Conservation (phyloP, 139 green algal genomes). For the Zygnema circumcarinatum region DNA sequence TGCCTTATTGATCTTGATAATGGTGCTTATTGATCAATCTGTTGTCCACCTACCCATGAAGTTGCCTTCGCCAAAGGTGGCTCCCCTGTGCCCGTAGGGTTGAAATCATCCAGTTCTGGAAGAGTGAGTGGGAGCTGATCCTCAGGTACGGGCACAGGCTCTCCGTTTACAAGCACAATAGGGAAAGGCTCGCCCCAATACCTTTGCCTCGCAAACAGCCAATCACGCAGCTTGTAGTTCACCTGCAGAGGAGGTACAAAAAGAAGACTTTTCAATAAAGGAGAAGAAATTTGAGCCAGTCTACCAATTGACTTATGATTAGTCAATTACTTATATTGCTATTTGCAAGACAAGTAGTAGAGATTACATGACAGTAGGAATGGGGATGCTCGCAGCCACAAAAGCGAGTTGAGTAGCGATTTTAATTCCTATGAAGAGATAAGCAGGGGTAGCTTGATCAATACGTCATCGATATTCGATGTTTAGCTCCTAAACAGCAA, state of each 20-base stretch:
- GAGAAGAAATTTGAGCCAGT: constrained; percentile 24
- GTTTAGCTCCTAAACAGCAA: too few species aligned
- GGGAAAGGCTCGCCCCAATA: constrained; percentile 99
- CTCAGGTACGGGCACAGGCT: constrained; percentile 77
- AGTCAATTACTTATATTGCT: too few species aligned
- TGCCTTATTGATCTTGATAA: too few species aligned
- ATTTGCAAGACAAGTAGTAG: too few species aligned
- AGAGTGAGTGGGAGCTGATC: constrained; percentile 85
- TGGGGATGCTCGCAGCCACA: too few species aligned
- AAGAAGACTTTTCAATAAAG: background rate
- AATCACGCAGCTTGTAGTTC: constrained; percentile 99
- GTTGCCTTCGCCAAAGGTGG: constrained; percentile 81
- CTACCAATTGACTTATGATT: too few species aligned
- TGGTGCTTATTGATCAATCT: too few species aligned
- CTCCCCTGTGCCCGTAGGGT: constrained; percentile 84
- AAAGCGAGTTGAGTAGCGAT: too few species aligned
- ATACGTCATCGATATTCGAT: too few species aligned
- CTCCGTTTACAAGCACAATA: constrained; percentile 79
- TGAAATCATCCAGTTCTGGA: constrained; percentile 85
- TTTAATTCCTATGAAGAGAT: too few species aligned
- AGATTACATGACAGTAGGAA: too few species aligned
- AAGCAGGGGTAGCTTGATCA: too few species aligned
- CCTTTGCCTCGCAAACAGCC: constrained; percentile 96
- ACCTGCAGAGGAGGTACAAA: constrained; percentile 62
- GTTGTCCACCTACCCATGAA: constrained; percentile 80